Evolutionary conservation across 2,329 filamentous ascomycete genomes (phyloP).

Genomic region (Paracoccidioides brasiliensis): DNA sequence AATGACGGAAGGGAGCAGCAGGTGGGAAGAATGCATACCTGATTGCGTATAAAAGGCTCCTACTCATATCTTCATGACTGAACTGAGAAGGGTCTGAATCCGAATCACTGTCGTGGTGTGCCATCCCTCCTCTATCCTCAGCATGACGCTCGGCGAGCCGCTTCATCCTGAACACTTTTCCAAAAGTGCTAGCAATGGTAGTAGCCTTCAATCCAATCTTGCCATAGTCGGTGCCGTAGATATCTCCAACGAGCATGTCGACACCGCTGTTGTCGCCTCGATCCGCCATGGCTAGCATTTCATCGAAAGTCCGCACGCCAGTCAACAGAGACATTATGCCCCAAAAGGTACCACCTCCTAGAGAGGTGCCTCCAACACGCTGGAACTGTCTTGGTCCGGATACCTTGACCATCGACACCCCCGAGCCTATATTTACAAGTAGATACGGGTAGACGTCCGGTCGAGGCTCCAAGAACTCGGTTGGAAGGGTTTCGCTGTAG

Average conservation of each 20-base stretch:
- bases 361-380: conserved; percentile 84
- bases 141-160: conserved; percentile 65
- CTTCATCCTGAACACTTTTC: conserved; percentile 92
- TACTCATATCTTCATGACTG: conserved; percentile 69
- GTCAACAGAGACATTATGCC: conserved; percentile 83
- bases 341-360: conserved; percentile 97
- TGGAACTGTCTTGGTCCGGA: conserved; percentile 75
- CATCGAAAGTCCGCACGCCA: conserved; percentile 88
- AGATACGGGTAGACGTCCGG: conserved; percentile 92
- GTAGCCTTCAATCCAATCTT: conserved; percentile 95
- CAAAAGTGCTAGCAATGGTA: conserved; percentile 91
- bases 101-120: conserved; percentile 37
- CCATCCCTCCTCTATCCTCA: conserved; percentile 53
- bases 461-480: conserved; percentile 68
- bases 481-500: conserved; percentile 79
- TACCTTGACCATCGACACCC: conserved; percentile 94
- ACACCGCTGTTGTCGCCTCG: conserved; percentile 84
- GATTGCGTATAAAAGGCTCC: conserved; percentile 85
- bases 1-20: too few relatives aligned
- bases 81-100: conserved; percentile 42
- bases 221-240: conserved; percentile 89
- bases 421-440: conserved; percentile 94
- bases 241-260: conserved; percentile 94
- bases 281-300: conserved; percentile 88
- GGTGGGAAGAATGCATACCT: conserved; percentile 31